Conservation (phyloP, 208 protist species). For the Trypanosoma melophagium region DNA sequence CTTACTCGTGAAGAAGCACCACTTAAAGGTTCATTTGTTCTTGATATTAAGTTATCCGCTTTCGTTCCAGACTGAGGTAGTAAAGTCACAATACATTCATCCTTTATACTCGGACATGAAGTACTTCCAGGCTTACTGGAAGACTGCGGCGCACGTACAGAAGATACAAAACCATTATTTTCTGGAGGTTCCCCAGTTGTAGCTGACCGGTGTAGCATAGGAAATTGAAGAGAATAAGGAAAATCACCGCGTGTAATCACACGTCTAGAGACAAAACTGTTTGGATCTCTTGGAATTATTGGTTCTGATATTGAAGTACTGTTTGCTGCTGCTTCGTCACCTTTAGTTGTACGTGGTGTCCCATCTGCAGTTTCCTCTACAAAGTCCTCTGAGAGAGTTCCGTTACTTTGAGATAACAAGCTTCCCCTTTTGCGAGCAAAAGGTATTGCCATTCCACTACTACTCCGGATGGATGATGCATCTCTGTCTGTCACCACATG, state of each 20-base stretch:
- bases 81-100: conserved; percentile 5
- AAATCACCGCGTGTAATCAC: background rate
- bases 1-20: too few species aligned
- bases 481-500: background rate
- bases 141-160: background rate
- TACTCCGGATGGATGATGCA: background rate
- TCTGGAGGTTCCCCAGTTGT: background rate
- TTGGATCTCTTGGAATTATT: background rate
- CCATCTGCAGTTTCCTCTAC: background rate
- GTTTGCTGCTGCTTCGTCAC: background rate
- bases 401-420: too few species aligned
- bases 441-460: background rate
- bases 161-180: background rate
- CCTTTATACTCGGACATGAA: conserved; percentile 8
- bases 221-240: background rate
- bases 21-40: too few species aligned
- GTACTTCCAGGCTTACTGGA: background rate
- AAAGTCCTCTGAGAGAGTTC: background rate
- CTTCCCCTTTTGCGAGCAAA: too few species aligned
- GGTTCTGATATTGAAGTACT: background rate
- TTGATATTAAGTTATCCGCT: too few species aligned
- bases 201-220: background rate
- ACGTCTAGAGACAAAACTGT: conserved; percentile 14
- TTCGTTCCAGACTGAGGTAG: too few species aligned
- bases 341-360: background rate